Evolutionary conservation across 805 yeast genomes (phyloP).

Genomic region (Osmozyma mogii): DNA sequence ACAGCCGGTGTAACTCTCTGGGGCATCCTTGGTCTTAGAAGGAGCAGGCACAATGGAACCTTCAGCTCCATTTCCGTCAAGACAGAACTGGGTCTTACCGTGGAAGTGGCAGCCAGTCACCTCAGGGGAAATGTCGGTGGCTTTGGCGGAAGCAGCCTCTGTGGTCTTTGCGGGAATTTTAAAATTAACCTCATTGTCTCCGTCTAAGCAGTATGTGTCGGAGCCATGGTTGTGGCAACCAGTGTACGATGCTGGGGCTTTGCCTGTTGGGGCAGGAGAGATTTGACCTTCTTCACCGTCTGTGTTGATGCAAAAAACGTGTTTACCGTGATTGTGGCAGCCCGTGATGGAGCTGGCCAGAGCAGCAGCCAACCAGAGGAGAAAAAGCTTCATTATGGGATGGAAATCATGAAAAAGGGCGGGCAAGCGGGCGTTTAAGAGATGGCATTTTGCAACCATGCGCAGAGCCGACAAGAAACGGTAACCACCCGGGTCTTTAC

Average conservation of each 20-base stretch:
- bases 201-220: slow-evolving; percentile 3
- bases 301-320: slow-evolving; percentile 1
- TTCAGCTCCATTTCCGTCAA: slow-evolving; percentile 15
- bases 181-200: slow-evolving; percentile 2
- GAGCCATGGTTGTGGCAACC: slow-evolving; percentile 4
- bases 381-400: no score
- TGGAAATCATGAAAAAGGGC: no score
- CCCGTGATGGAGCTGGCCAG: slow-evolving; percentile 2
- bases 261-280: slow-evolving; percentile 2
- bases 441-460: no score
- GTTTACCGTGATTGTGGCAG: slow-evolving; percentile 3
- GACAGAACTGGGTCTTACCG: slow-evolving; percentile 13
- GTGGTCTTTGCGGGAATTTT: neutral
- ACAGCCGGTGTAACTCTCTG: slow-evolving; percentile 12
- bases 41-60: slow-evolving; percentile 17
- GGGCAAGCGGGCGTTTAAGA: no score
- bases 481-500: no score
- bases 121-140: slow-evolving; percentile 1
- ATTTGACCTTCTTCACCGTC: slow-evolving; percentile 3
- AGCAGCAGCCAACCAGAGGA: neutral
- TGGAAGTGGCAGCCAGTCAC: slow-evolving; percentile 17
- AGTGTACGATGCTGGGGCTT: slow-evolving; percentile 1
- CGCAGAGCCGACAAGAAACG: no score
- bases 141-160: neutral
- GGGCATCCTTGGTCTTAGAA: slow-evolving; percentile 1